Evolutionary conservation across 345 rosid genomes (phyloP), one percentile per base, ranked within the genome.

Genomic region (Anacardium occidentale): DNA sequence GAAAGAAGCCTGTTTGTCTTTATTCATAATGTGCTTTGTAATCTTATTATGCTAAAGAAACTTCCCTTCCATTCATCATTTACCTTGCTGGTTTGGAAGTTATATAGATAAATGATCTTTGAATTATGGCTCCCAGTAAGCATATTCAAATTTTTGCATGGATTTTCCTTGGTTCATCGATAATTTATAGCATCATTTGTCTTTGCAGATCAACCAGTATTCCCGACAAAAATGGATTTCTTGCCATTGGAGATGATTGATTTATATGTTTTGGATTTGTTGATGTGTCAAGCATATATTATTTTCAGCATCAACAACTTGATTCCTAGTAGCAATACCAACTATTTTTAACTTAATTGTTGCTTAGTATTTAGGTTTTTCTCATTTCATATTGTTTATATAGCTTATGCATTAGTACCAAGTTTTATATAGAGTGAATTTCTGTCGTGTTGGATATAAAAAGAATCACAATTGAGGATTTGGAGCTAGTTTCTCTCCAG

Each of bases 171-270:
- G 26, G 48, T 59, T 44, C 70, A 55, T 37, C 24, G 48, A 73
- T 18, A 47, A 60, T 29, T 62, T 5, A 55, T 15, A 29, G 18
- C 18, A n/a, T 69, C 29, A 11, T 24, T 0, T 42, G 40, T 26
- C 52, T 67, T 44, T 66, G 80, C 88, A 82, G 84, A 78, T 74
- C 14, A 66, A 66, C 69, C 11, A 17, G 44, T 29, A 10, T 53
- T 68, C 29, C 29, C 42, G 51, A 47, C 24, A 14, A 44, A 32
- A 0, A 21, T 58, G 54, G 26, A 42, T 54, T 40, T 59, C 55
- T 67, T 40, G 65, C 40, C 9, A 53, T n/a, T 2, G 59, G 12
- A 4, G 62, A 42, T 45, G 74, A 21, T 42, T 44, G 26, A 25
- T 63, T 12, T 17, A 53, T 59, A 62, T 51, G 56, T 68, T 62